These are phyloP conservation scores for Termitomyces sp. DNA, from an alignment of 768 basidiomycete species.

Conservation along the genomic window DNA sequence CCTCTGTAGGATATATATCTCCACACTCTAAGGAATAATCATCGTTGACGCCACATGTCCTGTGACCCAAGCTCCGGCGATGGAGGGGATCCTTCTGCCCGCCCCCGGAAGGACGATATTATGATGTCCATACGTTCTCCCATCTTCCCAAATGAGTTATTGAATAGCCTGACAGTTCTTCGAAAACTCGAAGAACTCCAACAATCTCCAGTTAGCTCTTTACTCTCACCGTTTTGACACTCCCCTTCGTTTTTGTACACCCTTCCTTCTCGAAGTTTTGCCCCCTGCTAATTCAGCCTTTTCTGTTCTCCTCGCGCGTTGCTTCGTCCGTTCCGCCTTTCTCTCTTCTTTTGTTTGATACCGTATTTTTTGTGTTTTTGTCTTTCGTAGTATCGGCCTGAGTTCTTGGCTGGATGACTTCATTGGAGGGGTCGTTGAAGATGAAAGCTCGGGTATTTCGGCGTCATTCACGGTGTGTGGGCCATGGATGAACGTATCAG, in stretches of 20 bases:
- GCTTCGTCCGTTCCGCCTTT: constrained; percentile 57
- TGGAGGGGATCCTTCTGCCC: no score
- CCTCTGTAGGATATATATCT: neutral
- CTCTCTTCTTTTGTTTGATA: constrained; percentile 74
- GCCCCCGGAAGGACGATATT: neutral
- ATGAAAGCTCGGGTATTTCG: neutral
- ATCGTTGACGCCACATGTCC: neutral
- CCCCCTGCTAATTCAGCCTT: constrained; percentile 74
- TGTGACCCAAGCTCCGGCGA: neutral
- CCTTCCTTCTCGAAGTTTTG: constrained; percentile 44
- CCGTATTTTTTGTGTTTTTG: constrained; percentile 41
- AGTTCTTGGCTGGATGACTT: constrained; percentile 1
- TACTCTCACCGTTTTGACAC: constrained; percentile 15
- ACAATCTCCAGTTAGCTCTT: neutral
- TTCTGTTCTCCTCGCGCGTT: constrained; percentile 59
- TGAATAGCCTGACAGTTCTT: neutral
- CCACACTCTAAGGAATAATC: neutral
- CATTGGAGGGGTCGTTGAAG: neutral
- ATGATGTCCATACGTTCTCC: neutral
- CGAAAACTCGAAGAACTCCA: neutral
- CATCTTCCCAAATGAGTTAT: neutral
- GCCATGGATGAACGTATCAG: constrained; percentile 55
- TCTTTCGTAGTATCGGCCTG: constrained; percentile 18
- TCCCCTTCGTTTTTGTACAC: constrained; percentile 17
- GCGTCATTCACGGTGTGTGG: constrained; percentile 17